Conservation (phyloP, 2,329 filamentous ascomycete species). For the Fusarium phyllophilum region DNA sequence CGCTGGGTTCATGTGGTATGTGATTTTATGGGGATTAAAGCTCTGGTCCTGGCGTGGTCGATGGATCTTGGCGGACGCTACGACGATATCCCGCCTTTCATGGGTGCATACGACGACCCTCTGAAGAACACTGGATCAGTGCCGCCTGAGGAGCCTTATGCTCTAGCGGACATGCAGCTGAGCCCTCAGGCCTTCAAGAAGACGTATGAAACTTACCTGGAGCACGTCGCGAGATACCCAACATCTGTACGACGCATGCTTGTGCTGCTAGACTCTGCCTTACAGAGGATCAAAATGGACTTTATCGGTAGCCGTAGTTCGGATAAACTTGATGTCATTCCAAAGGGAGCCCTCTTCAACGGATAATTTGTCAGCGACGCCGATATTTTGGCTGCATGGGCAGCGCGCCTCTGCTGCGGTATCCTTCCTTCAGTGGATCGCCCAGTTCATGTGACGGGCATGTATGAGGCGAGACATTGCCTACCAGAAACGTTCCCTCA, state of each 20-base stretch:
- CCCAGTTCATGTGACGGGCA: conserved; percentile 3
- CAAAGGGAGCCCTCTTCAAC: conserved; percentile 1
- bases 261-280: background rate
- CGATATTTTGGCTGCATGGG: background rate
- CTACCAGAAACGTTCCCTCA: background rate
- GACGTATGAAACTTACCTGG: background rate
- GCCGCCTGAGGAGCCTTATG: background rate
- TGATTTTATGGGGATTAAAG: conserved; percentile 10
- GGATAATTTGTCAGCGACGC: conserved; percentile 1
- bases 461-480: conserved; percentile 8
- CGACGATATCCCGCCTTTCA: background rate
- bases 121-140: background rate
- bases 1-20: background rate
- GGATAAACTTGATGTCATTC: background rate
- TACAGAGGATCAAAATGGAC: background rate
- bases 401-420: background rate
- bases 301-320: background rate
- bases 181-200: background rate
- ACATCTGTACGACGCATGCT: background rate
- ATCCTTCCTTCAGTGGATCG: background rate
- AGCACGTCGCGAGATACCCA: background rate
- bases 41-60: background rate
- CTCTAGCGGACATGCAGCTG: background rate
- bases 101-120: conserved; percentile 3
- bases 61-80: background rate